phyloP scores from a whole-genome alignment of 2,329 filamentous ascomycete genomes.

The Exophiala sp. region DNA sequence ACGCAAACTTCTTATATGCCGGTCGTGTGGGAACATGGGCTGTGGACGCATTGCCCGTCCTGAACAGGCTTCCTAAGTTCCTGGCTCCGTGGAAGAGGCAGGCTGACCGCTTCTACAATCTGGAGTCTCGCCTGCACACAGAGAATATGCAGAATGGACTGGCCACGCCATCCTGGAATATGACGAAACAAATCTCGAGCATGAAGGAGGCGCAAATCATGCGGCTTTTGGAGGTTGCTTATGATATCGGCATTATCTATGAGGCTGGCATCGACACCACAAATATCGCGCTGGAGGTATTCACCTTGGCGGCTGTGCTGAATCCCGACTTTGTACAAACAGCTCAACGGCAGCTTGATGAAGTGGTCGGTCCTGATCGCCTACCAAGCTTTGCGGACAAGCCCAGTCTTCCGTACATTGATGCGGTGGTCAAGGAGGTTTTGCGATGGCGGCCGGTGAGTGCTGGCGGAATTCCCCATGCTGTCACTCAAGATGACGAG shows the following conservation, averaged over 20 bases:
- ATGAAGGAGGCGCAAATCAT: conserved; percentile 41
- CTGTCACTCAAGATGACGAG: conserved; percentile 44
- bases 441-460: conserved; percentile 41
- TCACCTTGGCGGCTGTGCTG: conserved; percentile 30
- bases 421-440: conserved; percentile 33
- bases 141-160: conserved; percentile 19
- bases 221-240: conserved; percentile 42
- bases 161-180: conserved; percentile 25
- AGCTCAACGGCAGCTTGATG: conserved; percentile 35
- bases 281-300: conserved; percentile 31
- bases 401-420: conserved; percentile 32
- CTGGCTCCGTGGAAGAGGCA: conserved; percentile 46
- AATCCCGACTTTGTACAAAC: conserved; percentile 24
- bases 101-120: conserved; percentile 26
- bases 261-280: conserved; percentile 34
- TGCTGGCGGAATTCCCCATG: conserved; percentile 29
- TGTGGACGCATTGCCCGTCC: conserved; percentile 44
- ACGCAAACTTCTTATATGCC: conserved; percentile 49
- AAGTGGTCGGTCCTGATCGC: conserved; percentile 28
- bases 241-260: conserved; percentile 39
- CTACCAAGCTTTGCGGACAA: conserved; percentile 37
- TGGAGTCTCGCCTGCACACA: conserved; percentile 26
- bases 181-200: conserved; percentile 21
- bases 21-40: conserved; percentile 48
- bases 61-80: conserved; percentile 43